Evolutionary conservation across 208 protist species (phyloP), one percentile per base, ranked within the genome.

Genomic region (Leishmania amazonensis): DNA sequence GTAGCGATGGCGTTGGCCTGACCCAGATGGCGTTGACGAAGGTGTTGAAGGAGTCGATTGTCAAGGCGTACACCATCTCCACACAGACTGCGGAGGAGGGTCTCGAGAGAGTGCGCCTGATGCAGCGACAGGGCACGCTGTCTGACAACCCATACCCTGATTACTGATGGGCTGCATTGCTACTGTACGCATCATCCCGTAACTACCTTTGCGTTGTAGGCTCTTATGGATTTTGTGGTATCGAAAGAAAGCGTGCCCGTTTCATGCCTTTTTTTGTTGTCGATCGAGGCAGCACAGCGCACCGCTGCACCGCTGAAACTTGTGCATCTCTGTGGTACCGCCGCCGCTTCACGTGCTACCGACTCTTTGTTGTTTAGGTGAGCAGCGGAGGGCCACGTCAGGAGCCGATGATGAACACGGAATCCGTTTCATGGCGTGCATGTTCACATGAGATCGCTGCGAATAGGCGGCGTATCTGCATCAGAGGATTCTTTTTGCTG

Each of bases 141-240:
- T 94, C 94, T 17, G 87, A 94, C 42, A 95, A 97, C 78, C 92
- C 94, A 6, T 97, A 97, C 76, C 91, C 94, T 7, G 91, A 97
- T 80, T 88, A 94, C 51, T 94, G 87, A 75, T 24, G 11, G 2
- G 57, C 40, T 40, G 28, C 31, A 31, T 19, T 24, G 1, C 28
- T 17, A 9, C n/a, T 19, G 11, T 51, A 8, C 21, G 17, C 57
- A 7, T 3, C 31, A 19, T 7, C 6, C 24, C 49, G 47, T 28
- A 31, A 21, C 2, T 24, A 11, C 9, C 35, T 45, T 47, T 62
- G 28, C 35, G n/a, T 57, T 31, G 9, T 62, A 31, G 73, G 31
- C 35, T 60, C 19, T 45, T 58, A 45, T 62, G 8, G 49, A 62
- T 38, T 76, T 49, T 47, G 31, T 28, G 15, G 51, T 75, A 75